A percentile compares a stretch with the other conserved stretches of the same genome.
Evolutionary conservation across 208 protist species (phyloP).

Genomic region (Acanthamoeba triangularis): DNA sequence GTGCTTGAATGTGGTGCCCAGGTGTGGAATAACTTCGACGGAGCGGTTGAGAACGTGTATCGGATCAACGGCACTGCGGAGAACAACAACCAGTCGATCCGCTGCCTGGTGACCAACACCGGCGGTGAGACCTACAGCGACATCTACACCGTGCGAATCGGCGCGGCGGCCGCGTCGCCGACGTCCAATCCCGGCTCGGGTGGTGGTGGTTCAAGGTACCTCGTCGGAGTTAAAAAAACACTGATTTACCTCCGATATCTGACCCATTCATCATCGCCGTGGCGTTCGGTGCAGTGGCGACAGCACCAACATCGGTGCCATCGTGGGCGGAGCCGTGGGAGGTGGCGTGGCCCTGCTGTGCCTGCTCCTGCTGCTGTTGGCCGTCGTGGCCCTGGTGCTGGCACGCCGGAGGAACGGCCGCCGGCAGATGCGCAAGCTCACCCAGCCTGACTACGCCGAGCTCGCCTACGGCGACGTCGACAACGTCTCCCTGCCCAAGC

Average conservation of each 20-base stretch:
- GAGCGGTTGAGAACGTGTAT: not conserved
- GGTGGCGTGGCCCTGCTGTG: not conserved
- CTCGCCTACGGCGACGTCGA: conserved; percentile 41
- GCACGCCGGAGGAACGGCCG: not conserved
- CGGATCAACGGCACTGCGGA: not conserved
- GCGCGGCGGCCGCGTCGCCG: not conserved
- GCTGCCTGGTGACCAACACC: conserved; percentile 15
- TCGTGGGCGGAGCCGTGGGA: conserved; percentile 12
- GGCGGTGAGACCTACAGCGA: not conserved
- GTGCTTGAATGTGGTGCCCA: not conserved
- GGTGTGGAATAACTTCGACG: not conserved
- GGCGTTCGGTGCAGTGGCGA: not conserved
- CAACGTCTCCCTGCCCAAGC: not conserved
- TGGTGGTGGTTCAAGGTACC: not conserved
- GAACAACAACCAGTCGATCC: not conserved
- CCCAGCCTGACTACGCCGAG: conserved; percentile 6
- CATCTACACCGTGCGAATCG: not conserved
- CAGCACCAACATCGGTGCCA: not conserved
- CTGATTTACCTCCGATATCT: not conserved
- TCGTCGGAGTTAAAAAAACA: no score
- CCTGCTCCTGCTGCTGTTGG: not conserved
- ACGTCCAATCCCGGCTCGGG: not conserved
- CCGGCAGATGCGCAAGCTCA: not conserved
- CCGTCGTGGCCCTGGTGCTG: not conserved
- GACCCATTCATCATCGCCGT: not conserved